Evolutionary conservation across 2,329 filamentous ascomycete genomes (phyloP).

Genomic region (Colletotrichum neosansevieriae): DNA sequence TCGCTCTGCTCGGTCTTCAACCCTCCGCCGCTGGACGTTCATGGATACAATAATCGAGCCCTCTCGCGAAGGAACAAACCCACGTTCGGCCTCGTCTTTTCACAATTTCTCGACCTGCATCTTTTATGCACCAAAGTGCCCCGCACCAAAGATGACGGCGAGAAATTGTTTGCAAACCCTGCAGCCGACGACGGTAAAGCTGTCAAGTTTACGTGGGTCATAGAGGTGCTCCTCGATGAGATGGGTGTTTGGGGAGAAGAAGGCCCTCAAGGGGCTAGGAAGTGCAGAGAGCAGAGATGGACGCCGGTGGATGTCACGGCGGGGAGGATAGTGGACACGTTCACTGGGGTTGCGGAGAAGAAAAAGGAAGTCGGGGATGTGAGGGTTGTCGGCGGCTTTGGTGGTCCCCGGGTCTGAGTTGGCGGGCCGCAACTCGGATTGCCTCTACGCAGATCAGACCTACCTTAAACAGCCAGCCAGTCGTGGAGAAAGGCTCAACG

Average conservation of each 20-base stretch:
- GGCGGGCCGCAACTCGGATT: too few species aligned
- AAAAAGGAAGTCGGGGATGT: constrained; percentile 42
- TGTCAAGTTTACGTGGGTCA: constrained; percentile 54
- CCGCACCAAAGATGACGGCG: constrained; percentile 54
- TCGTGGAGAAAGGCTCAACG: not conserved
- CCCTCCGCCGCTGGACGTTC: constrained; percentile 45
- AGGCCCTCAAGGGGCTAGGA: constrained; percentile 44
- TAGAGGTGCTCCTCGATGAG: constrained; percentile 66
- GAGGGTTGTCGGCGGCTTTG: constrained; percentile 50
- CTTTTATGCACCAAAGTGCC: constrained; percentile 63
- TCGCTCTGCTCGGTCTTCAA: constrained; percentile 65
- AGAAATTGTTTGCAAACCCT: constrained; percentile 45
- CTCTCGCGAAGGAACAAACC: constrained; percentile 56
- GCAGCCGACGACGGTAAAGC: constrained; percentile 3
- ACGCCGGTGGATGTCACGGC: constrained; percentile 58
- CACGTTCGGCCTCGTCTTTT: constrained; percentile 66
- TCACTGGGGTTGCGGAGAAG: constrained; percentile 43
- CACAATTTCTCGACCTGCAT: constrained; percentile 67
- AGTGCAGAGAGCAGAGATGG: constrained; percentile 66
- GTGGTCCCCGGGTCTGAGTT: constrained; percentile 47
- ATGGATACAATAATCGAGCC: constrained; percentile 42
- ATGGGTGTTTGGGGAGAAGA: constrained; percentile 57
- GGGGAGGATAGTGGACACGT: constrained; percentile 55
- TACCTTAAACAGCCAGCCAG: not conserved
- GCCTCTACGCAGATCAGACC: too few species aligned